phyloP scores from a whole-genome alignment of 2,329 filamentous ascomycete genomes.

The Alternaria sp. region DNA sequence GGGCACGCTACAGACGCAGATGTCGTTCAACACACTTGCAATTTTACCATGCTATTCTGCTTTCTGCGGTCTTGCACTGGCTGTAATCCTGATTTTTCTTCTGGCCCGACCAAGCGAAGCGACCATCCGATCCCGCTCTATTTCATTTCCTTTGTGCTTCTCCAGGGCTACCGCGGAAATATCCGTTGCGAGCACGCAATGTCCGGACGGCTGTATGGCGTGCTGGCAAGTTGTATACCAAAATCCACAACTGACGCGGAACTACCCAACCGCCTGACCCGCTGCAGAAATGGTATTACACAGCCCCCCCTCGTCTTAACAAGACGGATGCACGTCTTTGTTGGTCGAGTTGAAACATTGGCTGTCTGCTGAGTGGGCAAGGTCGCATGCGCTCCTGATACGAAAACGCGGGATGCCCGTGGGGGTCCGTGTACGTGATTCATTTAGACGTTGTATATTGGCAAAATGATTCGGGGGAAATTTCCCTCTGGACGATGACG shows the following conservation, averaged over 20 bases:
- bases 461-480: constrained; percentile 15
- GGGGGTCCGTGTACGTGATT: constrained; percentile 38
- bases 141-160: not conserved
- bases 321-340: constrained; percentile 8
- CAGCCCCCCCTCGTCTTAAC: constrained; percentile 1
- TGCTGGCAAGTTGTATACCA: not conserved
- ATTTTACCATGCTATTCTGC: constrained; percentile 10
- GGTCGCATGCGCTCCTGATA: constrained; percentile 22
- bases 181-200: constrained; percentile 6
- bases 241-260: constrained; percentile 9
- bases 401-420: constrained; percentile 28
- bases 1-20: constrained; percentile 21
- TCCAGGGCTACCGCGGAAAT: constrained; percentile 20
- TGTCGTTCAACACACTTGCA: constrained; percentile 16
- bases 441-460: constrained; percentile 31
- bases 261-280: constrained; percentile 18
- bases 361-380: constrained; percentile 4
- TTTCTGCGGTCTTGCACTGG: constrained; percentile 4
- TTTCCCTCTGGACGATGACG: not conserved
- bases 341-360: constrained; percentile 13
- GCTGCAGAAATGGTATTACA: constrained; percentile 9
- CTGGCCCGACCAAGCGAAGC: not conserved
- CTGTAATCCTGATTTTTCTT: constrained; percentile 1
- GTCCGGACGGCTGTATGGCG: constrained; percentile 1
- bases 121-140: constrained; percentile 10